Evolutionary conservation across 257 asterid genomes (phyloP).

Genomic region (Penstemon davidsonii): DNA sequence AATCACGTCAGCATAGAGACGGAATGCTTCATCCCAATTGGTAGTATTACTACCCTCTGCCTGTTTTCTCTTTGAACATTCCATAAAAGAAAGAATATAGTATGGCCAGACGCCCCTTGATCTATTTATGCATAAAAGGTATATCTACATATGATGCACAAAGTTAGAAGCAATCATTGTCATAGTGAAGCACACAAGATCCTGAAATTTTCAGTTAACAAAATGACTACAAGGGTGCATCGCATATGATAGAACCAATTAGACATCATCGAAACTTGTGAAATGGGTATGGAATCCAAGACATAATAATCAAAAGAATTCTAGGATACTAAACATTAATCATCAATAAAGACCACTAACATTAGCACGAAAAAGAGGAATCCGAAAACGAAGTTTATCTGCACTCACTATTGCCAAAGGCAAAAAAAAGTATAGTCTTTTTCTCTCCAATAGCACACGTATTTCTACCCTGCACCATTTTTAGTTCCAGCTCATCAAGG

Average conservation of each 20-base stretch:
- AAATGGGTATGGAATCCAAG: not conserved
- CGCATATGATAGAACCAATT: not conserved
- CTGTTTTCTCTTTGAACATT: conserved; percentile 26
- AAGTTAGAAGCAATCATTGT: conserved; percentile 6
- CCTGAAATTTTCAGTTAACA: not conserved
- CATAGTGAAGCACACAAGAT: conserved; percentile 2
- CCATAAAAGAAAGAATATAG: conserved; percentile 26
- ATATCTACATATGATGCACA: conserved; percentile 13
- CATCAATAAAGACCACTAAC: not conserved
- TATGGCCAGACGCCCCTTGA: conserved; percentile 5
- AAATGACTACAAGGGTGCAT: not conserved
- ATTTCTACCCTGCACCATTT: too few relatives aligned
- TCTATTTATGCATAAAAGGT: conserved; percentile 18
- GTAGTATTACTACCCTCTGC: conserved; percentile 30
- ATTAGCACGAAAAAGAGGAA: not conserved
- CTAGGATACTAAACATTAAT: not conserved
- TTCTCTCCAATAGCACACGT: too few relatives aligned
- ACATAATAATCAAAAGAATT: conserved; percentile 2
- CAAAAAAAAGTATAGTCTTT: too few relatives aligned
- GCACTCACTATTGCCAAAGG: not conserved
- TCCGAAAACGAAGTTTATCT: not conserved
- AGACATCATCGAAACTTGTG: not conserved
- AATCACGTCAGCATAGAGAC: conserved; percentile 36
- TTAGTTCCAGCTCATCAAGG: too few relatives aligned
- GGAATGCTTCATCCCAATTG: conserved; percentile 53